Evolutionary conservation across 306 rosid genomes (phyloP).

Genomic region (Cucumis sativus): DNA sequence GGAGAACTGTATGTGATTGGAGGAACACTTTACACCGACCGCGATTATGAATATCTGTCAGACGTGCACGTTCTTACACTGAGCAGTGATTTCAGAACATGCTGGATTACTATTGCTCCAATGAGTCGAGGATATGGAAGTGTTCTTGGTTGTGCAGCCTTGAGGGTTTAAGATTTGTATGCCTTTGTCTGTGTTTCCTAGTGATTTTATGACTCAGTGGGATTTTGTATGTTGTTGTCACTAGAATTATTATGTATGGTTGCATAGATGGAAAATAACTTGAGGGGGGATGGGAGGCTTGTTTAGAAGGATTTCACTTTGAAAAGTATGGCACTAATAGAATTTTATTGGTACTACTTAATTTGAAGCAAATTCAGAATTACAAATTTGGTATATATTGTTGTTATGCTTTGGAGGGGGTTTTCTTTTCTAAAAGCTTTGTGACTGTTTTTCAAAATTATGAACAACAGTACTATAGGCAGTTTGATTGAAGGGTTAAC

Average conservation of each 20-base stretch:
- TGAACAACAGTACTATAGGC: too few relatives aligned
- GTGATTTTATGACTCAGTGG: slow-evolving; percentile 34
- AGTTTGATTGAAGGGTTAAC: too few relatives aligned
- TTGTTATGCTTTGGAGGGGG: not conserved
- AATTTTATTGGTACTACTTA: not conserved
- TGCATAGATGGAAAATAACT: not conserved
- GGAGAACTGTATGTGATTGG: slow-evolving; percentile 67
- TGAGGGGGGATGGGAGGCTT: not conserved
- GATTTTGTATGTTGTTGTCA: not conserved
- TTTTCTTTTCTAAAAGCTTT: not conserved
- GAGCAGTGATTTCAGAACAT: slow-evolving; percentile 39
- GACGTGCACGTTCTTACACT: slow-evolving; percentile 58
- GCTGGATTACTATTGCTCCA: slow-evolving; percentile 62
- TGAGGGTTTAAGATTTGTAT: slow-evolving; percentile 56
- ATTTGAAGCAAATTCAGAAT: not conserved
- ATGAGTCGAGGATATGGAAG: slow-evolving; percentile 78
- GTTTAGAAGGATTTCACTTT: not conserved
- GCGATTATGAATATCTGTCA: slow-evolving; percentile 48
- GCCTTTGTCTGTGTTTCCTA: not conserved
- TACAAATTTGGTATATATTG: not conserved
- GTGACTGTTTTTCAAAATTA: too few relatives aligned
- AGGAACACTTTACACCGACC: slow-evolving; percentile 63
- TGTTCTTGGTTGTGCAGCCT: slow-evolving; percentile 68
- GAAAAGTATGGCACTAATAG: not conserved
- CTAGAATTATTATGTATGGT: not conserved